Percentiles rank a stretch among this genome's conserved stretches.
Conservation (phyloP, 371 early-diverging fungal species). For the Rhizopus microsporus region DNA sequence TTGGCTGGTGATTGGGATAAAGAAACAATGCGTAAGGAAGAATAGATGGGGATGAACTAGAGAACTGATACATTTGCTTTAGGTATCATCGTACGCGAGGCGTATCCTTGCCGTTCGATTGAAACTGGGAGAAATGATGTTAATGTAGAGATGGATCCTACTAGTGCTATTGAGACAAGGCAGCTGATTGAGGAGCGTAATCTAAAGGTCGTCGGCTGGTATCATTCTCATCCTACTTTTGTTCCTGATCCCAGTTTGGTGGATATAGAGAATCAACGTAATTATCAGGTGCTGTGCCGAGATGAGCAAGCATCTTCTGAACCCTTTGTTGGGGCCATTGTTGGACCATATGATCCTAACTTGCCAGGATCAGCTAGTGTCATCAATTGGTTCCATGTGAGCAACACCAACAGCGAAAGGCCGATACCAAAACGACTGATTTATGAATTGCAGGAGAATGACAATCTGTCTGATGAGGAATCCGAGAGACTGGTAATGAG, state of each 20-base stretch:
- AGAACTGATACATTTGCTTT: background rate
- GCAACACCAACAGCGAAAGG: slow-evolving; percentile 41
- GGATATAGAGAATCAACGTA: slow-evolving; percentile 82
- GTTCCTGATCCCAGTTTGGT: slow-evolving; percentile 73
- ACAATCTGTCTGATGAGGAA: slow-evolving; percentile 46
- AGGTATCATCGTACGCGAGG: slow-evolving; percentile 61
- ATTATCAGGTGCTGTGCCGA: slow-evolving; percentile 74
- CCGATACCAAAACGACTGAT: slow-evolving; percentile 64
- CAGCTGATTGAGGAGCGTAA: slow-evolving; percentile 70
- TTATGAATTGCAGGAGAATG: slow-evolving; percentile 61
- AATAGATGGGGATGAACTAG: background rate
- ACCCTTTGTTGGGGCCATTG: slow-evolving; percentile 92
- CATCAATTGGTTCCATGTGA: slow-evolving; percentile 83
- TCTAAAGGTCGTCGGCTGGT: slow-evolving; percentile 88
- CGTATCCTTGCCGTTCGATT: slow-evolving; percentile 76
- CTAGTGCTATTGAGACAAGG: slow-evolving; percentile 74
- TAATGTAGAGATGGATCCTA: slow-evolving; percentile 91
- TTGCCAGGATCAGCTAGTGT: slow-evolving; percentile 78
- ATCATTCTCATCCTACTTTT: slow-evolving; percentile 85
- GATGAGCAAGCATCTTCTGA: slow-evolving; percentile 51
- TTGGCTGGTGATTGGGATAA: slow-evolving; percentile 79
- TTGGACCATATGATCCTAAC: slow-evolving; percentile 83
- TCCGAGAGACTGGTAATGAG: slow-evolving; percentile 54
- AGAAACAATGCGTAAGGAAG: slow-evolving; percentile 39
- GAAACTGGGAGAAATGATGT: slow-evolving; percentile 72